Evolutionary conservation across 1,284 basidiomycete species (phyloP), one percentile per base, ranked within the genome.

Genomic region (Rhodotorula sp.): DNA sequence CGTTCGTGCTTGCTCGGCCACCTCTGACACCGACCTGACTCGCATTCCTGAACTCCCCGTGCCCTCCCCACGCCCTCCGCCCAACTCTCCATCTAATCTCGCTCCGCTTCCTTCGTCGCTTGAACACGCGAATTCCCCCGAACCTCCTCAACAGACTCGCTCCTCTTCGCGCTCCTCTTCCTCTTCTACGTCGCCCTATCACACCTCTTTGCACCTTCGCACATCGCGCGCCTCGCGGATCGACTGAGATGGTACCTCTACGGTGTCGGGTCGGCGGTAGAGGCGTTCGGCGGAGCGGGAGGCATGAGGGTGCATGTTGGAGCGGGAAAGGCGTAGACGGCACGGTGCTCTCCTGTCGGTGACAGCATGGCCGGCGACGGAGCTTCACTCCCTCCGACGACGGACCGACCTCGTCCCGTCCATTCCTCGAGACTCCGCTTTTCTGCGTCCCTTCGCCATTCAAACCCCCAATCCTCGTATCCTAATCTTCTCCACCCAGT

Each of bases 151-250:
- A 29, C 57, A 65, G 64, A 65, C 46, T 3, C 30, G 15, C 51
- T 65, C 57, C 22, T 65, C 24, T 32, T 65, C 57, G 19, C 52
- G n/a, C 49, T 59, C 44, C 4, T 65, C 46, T 8, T 20, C 51
- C 17, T 65, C 32, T 4, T 44, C 24, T 65, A 65, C 51, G 27
- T 65, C 48, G 32, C 57, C 58, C 17, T 54, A 57, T 54, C 57
- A 30, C 64, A 51, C 57, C 36, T 65, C 51, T 39, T 65, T n/a
- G 48, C 49, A 5, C 57, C 58, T 4, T 9, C 64, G 6, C 34
- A 27, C 44, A 19, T 59, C 32, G 24, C 39, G 8, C 34, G 39
- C 30, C 5, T 65, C 51, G 58, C 46, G 9, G 27, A 27, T 13
- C 29, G 57, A 13, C 4, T 27, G n/a, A 24, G n/a, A 30, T 65